These are phyloP conservation scores for Globisporangium ultimum DNA, from an alignment of 352 stramenopile species.

Conservation along the genomic window DNA sequence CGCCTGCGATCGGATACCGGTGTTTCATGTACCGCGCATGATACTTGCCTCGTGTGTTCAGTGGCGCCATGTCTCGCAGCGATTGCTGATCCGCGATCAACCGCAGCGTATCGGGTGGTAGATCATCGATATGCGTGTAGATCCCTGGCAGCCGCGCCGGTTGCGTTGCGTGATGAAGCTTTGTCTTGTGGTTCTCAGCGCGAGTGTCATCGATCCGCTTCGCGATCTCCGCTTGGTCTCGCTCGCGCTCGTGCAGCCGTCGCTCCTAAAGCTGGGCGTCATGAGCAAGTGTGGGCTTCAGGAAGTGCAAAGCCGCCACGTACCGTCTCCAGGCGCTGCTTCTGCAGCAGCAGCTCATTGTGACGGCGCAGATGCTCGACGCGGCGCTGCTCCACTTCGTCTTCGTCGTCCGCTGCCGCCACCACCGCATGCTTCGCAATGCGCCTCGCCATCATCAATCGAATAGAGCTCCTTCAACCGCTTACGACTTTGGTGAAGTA, in stretches of 20 bases:
- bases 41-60: conserved; percentile 69
- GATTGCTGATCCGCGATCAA: conserved; percentile 40
- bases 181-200: conserved; percentile 7
- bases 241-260: conserved; percentile 24
- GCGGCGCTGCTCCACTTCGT: conserved; percentile 36
- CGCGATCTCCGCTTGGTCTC: conserved; percentile 24
- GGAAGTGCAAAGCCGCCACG: neutral
- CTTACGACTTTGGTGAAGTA: too few species aligned
- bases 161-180: neutral
- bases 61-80: conserved; percentile 25
- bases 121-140: conserved; percentile 47
- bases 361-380: conserved; percentile 42
- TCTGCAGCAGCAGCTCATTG: conserved; percentile 45
- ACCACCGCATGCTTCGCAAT: neutral
- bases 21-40: conserved; percentile 65
- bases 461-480: too few species aligned
- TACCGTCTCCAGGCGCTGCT: conserved; percentile 58
- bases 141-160: conserved; percentile 22
- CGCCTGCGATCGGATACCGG: conserved; percentile 65
- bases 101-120: conserved; percentile 36
- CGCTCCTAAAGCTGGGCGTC: conserved; percentile 20
- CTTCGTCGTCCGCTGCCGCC: conserved; percentile 14
- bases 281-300: neutral
- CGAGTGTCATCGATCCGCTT: conserved; percentile 25
- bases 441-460: conserved; percentile 2